Evolutionary conservation across 805 yeast genomes (phyloP).

Genomic region (Lipomyces sp.): DNA sequence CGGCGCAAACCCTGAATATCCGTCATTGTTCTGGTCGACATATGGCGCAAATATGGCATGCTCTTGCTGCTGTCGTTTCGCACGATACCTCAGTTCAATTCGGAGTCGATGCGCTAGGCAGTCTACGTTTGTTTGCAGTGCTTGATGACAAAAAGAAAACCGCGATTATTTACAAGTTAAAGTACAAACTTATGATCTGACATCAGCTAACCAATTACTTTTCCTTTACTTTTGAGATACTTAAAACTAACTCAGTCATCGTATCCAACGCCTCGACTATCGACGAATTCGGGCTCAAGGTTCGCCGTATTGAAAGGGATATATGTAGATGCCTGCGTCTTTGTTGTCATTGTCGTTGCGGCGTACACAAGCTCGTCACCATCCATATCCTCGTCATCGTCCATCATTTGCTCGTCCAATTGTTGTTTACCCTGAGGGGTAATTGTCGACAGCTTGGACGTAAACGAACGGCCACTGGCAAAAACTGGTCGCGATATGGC

Average conservation of each 20-base stretch:
- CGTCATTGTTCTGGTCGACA: too few species aligned
- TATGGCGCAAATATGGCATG: too few species aligned
- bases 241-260: background rate
- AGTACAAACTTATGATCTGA: background rate
- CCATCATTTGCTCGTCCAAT: constrained; percentile 8
- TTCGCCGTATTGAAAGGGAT: background rate
- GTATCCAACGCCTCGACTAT: constrained; percentile 1
- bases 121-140: too few species aligned
- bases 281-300: constrained; percentile 1
- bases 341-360: background rate
- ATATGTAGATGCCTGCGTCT: background rate
- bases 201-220: background rate
- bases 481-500: background rate
- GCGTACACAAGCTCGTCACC: background rate
- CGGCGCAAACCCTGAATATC: too few species aligned
- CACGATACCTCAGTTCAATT: too few species aligned
- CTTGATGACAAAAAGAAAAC: background rate
- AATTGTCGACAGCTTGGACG: background rate
- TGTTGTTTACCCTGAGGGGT: background rate
- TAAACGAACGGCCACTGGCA: background rate
- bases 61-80: too few species aligned
- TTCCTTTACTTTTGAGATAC: background rate
- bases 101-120: too few species aligned
- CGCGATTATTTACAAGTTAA: background rate
- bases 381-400: constrained; percentile 1